A percentile compares a stretch with the other conserved stretches of the same genome.
Evolutionary conservation across 306 rosid genomes (phyloP).

Genomic region (Arachis hypogaea): DNA sequence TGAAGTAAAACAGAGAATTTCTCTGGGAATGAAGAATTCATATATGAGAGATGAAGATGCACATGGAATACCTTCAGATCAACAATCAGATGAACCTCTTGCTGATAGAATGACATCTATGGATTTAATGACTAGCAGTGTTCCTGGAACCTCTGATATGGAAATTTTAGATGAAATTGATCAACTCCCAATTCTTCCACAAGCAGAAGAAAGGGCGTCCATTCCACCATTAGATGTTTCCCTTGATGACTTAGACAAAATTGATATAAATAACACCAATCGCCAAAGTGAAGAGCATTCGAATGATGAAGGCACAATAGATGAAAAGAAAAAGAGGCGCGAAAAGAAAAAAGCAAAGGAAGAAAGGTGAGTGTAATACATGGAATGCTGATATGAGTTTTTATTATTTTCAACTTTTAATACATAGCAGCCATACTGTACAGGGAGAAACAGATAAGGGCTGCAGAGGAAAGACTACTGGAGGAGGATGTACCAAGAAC

Average conservation of each 20-base stretch:
- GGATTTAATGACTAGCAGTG: conserved; percentile 37
- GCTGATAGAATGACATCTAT: conserved; percentile 41
- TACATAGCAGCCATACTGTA: conserved; percentile 21
- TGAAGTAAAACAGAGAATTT: conserved; percentile 67
- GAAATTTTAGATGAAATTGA: conserved; percentile 49
- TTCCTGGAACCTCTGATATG: conserved; percentile 41
- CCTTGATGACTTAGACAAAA: conserved; percentile 68
- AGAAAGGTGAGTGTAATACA: conserved; percentile 61
- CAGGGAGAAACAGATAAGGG: conserved; percentile 79
- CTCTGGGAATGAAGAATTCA: conserved; percentile 92
- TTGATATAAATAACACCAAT: conserved; percentile 40
- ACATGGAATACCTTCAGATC: conserved; percentile 40
- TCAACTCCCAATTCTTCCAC: conserved; percentile 53
- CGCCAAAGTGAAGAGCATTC: conserved; percentile 50
- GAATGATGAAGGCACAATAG: conserved; percentile 38
- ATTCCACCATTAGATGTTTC: conserved; percentile 85
- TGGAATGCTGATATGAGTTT: background rate
- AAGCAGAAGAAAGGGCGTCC: conserved; percentile 72
- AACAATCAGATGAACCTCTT: conserved; percentile 49
- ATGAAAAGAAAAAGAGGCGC: conserved; percentile 63
- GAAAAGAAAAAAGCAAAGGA: conserved; percentile 69
- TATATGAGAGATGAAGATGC: conserved; percentile 45
- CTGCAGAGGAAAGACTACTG: conserved; percentile 84
- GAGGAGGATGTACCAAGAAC: conserved; percentile 82
- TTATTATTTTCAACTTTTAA: background rate